phyloP scores from a whole-genome alignment of 805 yeast genomes.

The Naumovozyma castellii region DNA sequence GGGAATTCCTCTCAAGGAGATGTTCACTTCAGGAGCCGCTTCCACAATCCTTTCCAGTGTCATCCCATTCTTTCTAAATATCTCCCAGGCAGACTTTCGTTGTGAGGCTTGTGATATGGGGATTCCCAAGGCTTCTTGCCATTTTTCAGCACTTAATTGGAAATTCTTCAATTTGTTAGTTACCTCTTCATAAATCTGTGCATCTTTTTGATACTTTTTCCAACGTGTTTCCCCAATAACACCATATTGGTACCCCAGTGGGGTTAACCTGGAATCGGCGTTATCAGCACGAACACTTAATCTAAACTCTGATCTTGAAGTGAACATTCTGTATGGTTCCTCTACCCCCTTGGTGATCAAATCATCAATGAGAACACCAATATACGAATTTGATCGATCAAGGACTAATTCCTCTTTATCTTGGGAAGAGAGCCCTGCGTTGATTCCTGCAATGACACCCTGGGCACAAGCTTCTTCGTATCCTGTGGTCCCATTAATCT shows the following conservation, averaged over 20 bases:
- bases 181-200: constrained; percentile 35
- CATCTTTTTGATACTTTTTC: constrained; percentile 38
- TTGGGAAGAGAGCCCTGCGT: constrained; percentile 61
- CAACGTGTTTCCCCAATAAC: constrained; percentile 56
- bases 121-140: constrained; percentile 46
- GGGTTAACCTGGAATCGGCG: constrained; percentile 81
- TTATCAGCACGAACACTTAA: constrained; percentile 86
- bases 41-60: constrained; percentile 21
- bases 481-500: constrained; percentile 97
- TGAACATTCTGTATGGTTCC: constrained; percentile 97
- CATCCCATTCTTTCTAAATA: constrained; percentile 48
- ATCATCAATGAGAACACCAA: constrained; percentile 91
- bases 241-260: constrained; percentile 54
- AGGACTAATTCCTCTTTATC: constrained; percentile 40
- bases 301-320: constrained; percentile 90
- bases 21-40: constrained; percentile 32
- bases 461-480: constrained; percentile 98
- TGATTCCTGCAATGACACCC: constrained; percentile 90
- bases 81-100: constrained; percentile 58
- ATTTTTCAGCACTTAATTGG: constrained; percentile 45
- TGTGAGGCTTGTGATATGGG: constrained; percentile 46
- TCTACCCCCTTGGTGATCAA: constrained; percentile 89
- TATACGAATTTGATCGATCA: constrained; percentile 73
- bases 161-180: constrained; percentile 38
- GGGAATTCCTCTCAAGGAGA: constrained; percentile 26